These are phyloP conservation scores for Amanita rimosa DNA, from an alignment of 768 basidiomycete genomes.

Conservation along the genomic window DNA sequence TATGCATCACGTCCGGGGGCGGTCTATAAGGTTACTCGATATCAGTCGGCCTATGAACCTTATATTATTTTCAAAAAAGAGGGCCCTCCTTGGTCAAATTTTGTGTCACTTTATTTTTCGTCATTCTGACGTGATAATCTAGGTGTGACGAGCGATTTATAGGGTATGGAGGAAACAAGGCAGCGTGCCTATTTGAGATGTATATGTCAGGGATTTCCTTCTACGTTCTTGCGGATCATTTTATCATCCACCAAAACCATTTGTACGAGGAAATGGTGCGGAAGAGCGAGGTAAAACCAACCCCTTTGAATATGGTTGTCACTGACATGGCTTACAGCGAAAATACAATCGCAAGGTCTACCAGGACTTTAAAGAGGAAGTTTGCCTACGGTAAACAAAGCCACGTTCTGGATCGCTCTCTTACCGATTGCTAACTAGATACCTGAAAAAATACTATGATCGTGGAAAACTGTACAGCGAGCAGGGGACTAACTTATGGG, in stretches of 20 bases:
- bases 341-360: conserved; percentile 70
- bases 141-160: conserved; percentile 88
- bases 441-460: conserved; percentile 49
- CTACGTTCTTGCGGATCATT: conserved; percentile 80
- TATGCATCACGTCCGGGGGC: conserved; percentile 49
- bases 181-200: conserved; percentile 87
- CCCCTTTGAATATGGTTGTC: not conserved
- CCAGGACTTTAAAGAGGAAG: conserved; percentile 68
- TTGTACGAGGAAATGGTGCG: conserved; percentile 68
- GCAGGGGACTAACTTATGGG: conserved; percentile 39
- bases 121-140: conserved; percentile 1
- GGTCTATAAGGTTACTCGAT: conserved; percentile 65
- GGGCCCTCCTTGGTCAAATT: conserved; percentile 57
- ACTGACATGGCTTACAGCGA: conserved; percentile 29
- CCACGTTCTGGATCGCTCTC: not conserved
- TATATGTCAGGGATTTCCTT: conserved; percentile 78
- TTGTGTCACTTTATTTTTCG: not conserved
- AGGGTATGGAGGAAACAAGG: conserved; percentile 89
- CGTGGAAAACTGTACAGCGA: conserved; percentile 37
- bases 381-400: conserved; percentile 47
- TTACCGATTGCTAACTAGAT: conserved; percentile 25
- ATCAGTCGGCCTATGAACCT: conserved; percentile 82
- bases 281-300: conserved; percentile 45
- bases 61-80: conserved; percentile 77
- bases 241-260: conserved; percentile 83